Evolutionary conservation across 345 rosid genomes (phyloP), one percentile per base, ranked within the genome.

Genomic region (Lumnitzera littorea): DNA sequence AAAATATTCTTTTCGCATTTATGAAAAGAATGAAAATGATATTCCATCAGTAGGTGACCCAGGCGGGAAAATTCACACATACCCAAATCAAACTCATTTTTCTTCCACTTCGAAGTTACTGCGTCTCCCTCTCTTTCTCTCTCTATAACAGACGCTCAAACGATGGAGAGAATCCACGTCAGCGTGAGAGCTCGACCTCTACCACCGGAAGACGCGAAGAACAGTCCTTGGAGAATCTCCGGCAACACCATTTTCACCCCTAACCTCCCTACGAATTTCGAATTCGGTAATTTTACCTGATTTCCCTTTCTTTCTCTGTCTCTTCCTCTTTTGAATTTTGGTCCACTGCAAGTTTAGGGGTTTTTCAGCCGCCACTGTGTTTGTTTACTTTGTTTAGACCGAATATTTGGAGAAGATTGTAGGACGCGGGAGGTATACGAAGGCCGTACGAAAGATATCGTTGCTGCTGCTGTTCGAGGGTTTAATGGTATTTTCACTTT

Each of bases 101-200:
- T 27, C 31, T 27, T 27, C 31, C 31, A 27, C 31, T 27, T 27
- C 31, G 31, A 27, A 20, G 20, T 20, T 1, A 20, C 20, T 20
- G 20, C 20, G 20, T 20, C 27, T 14, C 36, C 23, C 23, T 17
- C 13, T 10, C 13, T 52, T n/a, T n/a, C 16, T 51, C 24, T 52
- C 23, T 2, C 5, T 11, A 16, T 4, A 16, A 17, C 25, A 3
- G 52, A 10, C 16, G 10, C 27, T 47, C 2, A 13, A 13, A 5
- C 46, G 58, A 92, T 92, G 98, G 97, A 92, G 78, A 78, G 94
- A 57, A 89, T 92, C 12, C 85, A 89, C 58, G 98, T 92, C 4
- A 73, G 94, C 8, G 91, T 92, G 24, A 65, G 97, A 65, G 72
- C 98, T 14, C 77, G 96, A 61, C 97, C 98, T 2, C 75, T 92